Evolutionary conservation across 1,284 basidiomycete genomes (phyloP), one percentile per base, ranked within the genome.

Genomic region (Trametes versicolor): DNA sequence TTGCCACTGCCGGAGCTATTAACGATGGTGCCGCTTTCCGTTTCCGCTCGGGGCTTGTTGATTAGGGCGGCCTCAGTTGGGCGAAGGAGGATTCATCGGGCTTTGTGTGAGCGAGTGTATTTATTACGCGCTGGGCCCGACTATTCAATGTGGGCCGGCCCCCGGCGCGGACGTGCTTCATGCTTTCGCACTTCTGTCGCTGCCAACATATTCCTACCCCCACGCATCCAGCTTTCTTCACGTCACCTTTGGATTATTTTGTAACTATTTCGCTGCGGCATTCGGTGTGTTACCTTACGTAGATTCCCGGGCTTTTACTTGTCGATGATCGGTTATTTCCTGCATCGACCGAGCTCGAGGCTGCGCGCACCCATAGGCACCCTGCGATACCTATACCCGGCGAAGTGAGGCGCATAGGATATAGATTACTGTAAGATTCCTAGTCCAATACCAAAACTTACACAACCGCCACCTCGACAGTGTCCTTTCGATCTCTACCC

Each of bases 241-340:
- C 37, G 34, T 57, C 50, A 43, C 45, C 50, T 37, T 67, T 67
- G 68, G 63, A 59, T 66, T 65, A 64, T 61, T 51, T 23, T 66
- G 68, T 66, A 64, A 55, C 45, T 58, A 52, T 51, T 48, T 34
- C 58, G 54, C 57, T 49, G 61, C 48, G 61, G 55, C 58, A 63
- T 64, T 58, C 62, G 37, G 55, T 58, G 64, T 54, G 66, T 51
- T 67, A 63, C 62, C 55, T 60, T 64, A 69, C 64, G 47, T 61
- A 59, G 53, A 27, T 29, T 25, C 21, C n/a, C 8, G 55, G 52
- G 37, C 9, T 52, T 45, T 52, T 60, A 58, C 34, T 50, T 45
- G 62, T 59, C 49, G 27, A 63, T 63, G 48, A 39, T 48, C 48
- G 29, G 37, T 56, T 34, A 9, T 34, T 49, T 39, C 54, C 37